Evolutionary conservation across 225 moss, liverwort and hornwort genomes (phyloP).

Genomic region (Takakia lepidozioides): DNA sequence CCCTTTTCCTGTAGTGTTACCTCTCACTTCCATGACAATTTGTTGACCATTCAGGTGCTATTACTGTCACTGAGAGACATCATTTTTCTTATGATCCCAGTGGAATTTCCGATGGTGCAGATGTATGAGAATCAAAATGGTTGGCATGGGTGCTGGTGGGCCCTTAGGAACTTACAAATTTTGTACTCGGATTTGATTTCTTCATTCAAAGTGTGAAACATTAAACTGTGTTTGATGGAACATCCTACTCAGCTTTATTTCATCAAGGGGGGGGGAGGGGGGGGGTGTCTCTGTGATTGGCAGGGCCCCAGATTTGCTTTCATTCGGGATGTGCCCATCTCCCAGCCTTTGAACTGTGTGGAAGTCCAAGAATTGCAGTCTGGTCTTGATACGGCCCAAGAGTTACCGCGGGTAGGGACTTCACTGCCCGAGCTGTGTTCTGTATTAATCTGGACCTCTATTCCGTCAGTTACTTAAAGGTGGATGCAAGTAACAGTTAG

Average conservation of each 20-base stretch:
- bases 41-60: neutral
- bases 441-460: neutral
- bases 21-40: too few relatives aligned
- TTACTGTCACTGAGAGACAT: neutral
- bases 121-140: too few relatives aligned
- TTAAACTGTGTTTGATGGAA: too few relatives aligned
- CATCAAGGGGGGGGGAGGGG: neutral
- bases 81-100: too few relatives aligned
- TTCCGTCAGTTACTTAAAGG: neutral
- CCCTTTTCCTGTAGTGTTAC: too few relatives aligned
- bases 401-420: constrained; percentile 63
- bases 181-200: too few relatives aligned
- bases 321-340: constrained; percentile 93
- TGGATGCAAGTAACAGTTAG: too few relatives aligned
- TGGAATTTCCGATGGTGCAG: too few relatives aligned
- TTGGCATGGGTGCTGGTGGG: too few relatives aligned
- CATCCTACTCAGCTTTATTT: neutral
- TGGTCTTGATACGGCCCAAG: constrained; percentile 86
- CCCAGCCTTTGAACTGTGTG: constrained; percentile 70
- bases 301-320: constrained; percentile 91
- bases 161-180: neutral
- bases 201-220: neutral
- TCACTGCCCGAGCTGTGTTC: neutral
- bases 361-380: constrained; percentile 81
- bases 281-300: too few relatives aligned